phyloP scores from a whole-genome alignment of 1,284 basidiomycete genomes.

The Kwoniella shivajii region DNA sequence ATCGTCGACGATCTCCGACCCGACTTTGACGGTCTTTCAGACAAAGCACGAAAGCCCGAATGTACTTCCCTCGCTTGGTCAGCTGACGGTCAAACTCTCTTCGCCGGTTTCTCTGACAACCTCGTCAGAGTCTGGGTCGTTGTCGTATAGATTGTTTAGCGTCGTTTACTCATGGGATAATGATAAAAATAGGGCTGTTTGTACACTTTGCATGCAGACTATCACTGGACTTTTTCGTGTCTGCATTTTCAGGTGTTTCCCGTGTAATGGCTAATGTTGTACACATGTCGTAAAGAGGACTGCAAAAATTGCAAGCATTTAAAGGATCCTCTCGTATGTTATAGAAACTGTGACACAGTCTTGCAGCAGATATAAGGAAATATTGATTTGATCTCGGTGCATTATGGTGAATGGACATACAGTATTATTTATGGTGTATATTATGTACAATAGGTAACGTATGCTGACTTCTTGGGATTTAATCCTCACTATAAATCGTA shows the following conservation, averaged over 20 bases:
- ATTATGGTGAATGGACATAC: too few species aligned
- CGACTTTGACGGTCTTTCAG: slow-evolving; percentile 77
- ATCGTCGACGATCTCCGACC: slow-evolving; percentile 96
- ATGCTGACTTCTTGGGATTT: too few species aligned
- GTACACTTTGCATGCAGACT: slow-evolving; percentile 25
- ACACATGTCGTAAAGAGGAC: background rate
- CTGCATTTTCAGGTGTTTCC: slow-evolving; percentile 6
- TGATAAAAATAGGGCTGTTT: slow-evolving; percentile 15
- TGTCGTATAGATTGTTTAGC: slow-evolving; percentile 51
- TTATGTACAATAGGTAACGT: background rate
- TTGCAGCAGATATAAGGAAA: too few species aligned
- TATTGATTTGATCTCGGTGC: too few species aligned
- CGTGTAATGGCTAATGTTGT: too few species aligned
- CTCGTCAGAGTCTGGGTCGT: slow-evolving; percentile 91
- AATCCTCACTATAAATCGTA: slow-evolving; percentile 46
- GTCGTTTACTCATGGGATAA: background rate
- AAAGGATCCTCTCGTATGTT: too few species aligned
- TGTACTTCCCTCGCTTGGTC: slow-evolving; percentile 99
- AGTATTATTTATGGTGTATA: background rate
- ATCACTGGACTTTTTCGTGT: slow-evolving; percentile 17
- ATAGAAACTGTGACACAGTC: too few species aligned
- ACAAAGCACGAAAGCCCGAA: slow-evolving; percentile 84
- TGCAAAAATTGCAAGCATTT: too few species aligned
- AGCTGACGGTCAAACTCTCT: slow-evolving; percentile 94
- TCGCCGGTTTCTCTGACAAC: slow-evolving; percentile 93